Conservation (phyloP, 371 early-diverging fungal species). For the Parasitella parasitica region DNA sequence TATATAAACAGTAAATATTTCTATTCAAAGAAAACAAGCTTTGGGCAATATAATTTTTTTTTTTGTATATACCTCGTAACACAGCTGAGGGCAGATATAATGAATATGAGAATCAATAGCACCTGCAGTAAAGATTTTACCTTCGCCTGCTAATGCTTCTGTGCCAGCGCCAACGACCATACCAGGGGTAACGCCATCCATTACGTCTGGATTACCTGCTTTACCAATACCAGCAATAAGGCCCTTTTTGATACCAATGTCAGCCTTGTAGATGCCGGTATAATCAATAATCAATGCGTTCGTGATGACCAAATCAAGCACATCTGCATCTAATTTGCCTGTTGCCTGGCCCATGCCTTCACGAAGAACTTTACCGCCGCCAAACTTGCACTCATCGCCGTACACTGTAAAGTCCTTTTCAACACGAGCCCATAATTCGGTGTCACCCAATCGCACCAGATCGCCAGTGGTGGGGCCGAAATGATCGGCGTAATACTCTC, state of each 20-base stretch:
- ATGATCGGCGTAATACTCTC: conserved; percentile 80
- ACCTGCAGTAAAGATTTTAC: conserved; percentile 90
- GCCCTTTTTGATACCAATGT: conserved; percentile 89
- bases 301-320: conserved; percentile 90
- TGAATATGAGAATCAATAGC: conserved; percentile 91
- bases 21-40: background rate
- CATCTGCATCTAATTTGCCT: conserved; percentile 58
- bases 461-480: conserved; percentile 94
- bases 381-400: conserved; percentile 92
- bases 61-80: conserved; percentile 58
- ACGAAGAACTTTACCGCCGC: conserved; percentile 83
- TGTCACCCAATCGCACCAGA: conserved; percentile 83
- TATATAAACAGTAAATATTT: conserved; percentile 1
- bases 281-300: conserved; percentile 91
- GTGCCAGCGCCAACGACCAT: conserved; percentile 88
- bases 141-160: conserved; percentile 90
- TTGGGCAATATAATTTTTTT: too few relatives aligned
- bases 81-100: conserved; percentile 88
- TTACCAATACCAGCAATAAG: conserved; percentile 90
- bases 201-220: conserved; percentile 96
- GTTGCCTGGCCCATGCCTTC: conserved; percentile 93
- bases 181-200: conserved; percentile 86
- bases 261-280: conserved; percentile 95
- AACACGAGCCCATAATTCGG: conserved; percentile 80
- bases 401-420: conserved; percentile 87